Conservation (phyloP, 2,329 filamentous ascomycete species). For the Aspergillus nomiae region DNA sequence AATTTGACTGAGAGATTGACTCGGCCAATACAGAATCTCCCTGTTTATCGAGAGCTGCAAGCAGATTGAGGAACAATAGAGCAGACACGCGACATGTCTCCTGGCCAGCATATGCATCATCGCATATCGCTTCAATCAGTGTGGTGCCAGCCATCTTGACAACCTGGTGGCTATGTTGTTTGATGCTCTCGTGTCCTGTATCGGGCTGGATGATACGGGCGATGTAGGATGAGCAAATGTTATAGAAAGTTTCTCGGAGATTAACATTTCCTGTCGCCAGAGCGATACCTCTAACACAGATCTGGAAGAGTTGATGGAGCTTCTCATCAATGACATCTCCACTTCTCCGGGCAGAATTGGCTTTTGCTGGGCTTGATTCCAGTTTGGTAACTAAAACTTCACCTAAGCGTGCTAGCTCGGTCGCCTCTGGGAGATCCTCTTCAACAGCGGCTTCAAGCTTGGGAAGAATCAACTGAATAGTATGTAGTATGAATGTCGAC, state of each 20-base stretch:
- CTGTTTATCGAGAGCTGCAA: conserved; percentile 72
- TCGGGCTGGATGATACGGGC: conserved; percentile 60
- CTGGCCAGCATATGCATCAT: conserved; percentile 87
- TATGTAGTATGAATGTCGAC: conserved; percentile 79
- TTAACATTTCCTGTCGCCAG: conserved; percentile 70
- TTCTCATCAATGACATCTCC: conserved; percentile 83
- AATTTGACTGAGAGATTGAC: conserved; percentile 80
- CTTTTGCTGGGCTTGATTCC: conserved; percentile 35
- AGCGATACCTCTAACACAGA: conserved; percentile 77
- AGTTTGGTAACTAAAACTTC: conserved; percentile 61
- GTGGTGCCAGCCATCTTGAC: conserved; percentile 79
- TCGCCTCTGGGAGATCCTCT: conserved; percentile 68
- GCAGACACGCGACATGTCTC: conserved; percentile 81
- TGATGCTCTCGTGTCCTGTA: conserved; percentile 51
- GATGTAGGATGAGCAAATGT: conserved; percentile 85
- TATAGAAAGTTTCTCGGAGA: conserved; percentile 83
- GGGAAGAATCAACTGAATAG: conserved; percentile 82
- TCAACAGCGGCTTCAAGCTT: conserved; percentile 78
- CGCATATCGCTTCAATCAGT: conserved; percentile 82
- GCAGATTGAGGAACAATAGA: conserved; percentile 75
- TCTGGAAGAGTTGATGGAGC: conserved; percentile 86
- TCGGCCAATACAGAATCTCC: conserved; percentile 78
- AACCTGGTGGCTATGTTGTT: conserved; percentile 62
- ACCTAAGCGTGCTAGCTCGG: conserved; percentile 75
- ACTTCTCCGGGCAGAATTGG: conserved; percentile 47